Evolutionary conservation across 805 yeast species (phyloP).

Genomic region (Saccharomycopsis lassenensis): DNA sequence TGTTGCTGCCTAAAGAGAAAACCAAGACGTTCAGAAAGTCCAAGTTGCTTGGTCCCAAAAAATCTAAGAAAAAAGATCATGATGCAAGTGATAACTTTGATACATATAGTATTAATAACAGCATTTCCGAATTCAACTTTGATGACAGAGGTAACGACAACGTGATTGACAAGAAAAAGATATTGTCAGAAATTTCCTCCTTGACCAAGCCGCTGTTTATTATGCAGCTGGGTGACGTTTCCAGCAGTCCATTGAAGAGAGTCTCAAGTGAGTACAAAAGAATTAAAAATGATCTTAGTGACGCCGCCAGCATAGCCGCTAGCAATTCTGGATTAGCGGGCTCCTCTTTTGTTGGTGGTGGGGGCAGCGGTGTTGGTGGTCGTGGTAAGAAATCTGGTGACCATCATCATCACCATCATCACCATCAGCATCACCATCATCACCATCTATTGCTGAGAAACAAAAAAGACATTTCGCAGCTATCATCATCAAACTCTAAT

Average conservation of each 20-base stretch:
- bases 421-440: constrained; percentile 16
- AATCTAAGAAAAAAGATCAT: constrained; percentile 5
- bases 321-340: too few species aligned
- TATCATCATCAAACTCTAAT: constrained; percentile 26
- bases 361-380: too few species aligned
- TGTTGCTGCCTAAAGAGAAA: constrained; percentile 6
- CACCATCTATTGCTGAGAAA: constrained; percentile 12
- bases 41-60: constrained; percentile 8
- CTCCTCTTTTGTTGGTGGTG: too few species aligned
- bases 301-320: neutral
- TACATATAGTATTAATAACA: constrained; percentile 5
- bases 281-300: constrained; percentile 4
- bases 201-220: constrained; percentile 5
- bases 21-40: constrained; percentile 9
- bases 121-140: neutral
- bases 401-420: constrained; percentile 6
- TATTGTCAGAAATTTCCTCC: constrained; percentile 9
- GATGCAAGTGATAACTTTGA: constrained; percentile 1
- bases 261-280: constrained; percentile 8
- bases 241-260: constrained; percentile 4
- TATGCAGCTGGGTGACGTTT: neutral
- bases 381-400: too few species aligned
- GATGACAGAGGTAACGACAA: constrained; percentile 1
- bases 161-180: constrained; percentile 4
- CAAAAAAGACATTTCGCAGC: constrained; percentile 6